Evolutionary conservation across 768 basidiomycete species (phyloP), one percentile per base, ranked within the genome.

Genomic region (Agaricus blazei): DNA sequence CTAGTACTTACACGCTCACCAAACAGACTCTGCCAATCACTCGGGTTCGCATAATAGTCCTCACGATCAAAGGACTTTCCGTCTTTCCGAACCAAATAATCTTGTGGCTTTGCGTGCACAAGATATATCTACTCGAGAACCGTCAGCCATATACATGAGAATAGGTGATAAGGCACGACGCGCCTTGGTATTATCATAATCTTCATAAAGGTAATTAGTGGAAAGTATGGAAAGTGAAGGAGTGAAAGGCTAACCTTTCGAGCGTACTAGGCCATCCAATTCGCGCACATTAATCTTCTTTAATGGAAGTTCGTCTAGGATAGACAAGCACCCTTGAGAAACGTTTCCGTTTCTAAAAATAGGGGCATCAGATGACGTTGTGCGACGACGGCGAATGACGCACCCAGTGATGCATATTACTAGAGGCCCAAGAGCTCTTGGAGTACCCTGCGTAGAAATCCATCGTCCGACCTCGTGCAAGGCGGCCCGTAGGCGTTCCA

Each of bases 361-460:
- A 28, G 52, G 37, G 29, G 24, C 8, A 34, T 46, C 57, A 24
- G 45, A 45, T 31, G 34, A 31, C 47, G 5, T 1, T 49, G 40
- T 8, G 9, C n/a, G 51, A 55, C 24, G 40, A 31, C 14, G 15
- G 11, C 31, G 42, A 42, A 23, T 19, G 38, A 63, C 76, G 48
- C 65, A 91, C 90, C 93, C 93, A 24, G 92, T 94, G 43, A 95
- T 64, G 15, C 90, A 88, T 50, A 93, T 79, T 0, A 94, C 78
- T 36, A 90, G 81, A 0, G 94, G 93, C 2, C 90, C 92, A 1
- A 87, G 72, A 8, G 70, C 69, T n/a, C 68, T 67, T 4, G 87
- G 84, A 1, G 83, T 85, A 1, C 87, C 86, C 38, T 81, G 72
- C 36, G 70, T 63, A 3, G 68, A 62, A 9, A 95, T 85, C 19